phyloP scores from a whole-genome alignment of 1,139 yeast genomes.

The Suhomyces wounanorum region DNA sequence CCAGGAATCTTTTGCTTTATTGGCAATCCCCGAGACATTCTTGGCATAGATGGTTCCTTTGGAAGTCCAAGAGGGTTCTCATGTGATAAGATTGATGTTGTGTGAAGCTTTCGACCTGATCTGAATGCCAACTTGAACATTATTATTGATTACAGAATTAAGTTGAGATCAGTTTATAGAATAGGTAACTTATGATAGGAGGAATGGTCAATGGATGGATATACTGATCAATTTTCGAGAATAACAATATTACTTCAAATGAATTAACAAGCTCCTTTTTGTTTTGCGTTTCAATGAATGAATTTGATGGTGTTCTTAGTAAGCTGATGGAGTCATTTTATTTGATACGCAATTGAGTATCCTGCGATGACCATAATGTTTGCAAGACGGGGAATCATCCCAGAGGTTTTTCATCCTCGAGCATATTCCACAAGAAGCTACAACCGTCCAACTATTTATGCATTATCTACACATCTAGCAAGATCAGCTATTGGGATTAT shows the following conservation, averaged over 20 bases:
- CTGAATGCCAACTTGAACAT: slow-evolving; percentile 7
- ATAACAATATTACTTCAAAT: too few species aligned
- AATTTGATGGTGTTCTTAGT: neutral
- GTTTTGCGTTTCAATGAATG: neutral
- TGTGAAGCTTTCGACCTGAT: slow-evolving; percentile 7
- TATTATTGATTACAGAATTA: neutral
- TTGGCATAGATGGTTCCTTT: slow-evolving; percentile 36
- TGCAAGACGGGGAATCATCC: neutral
- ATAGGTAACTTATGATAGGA: neutral
- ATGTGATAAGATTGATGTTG: slow-evolving; percentile 25
- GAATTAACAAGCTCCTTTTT: too few species aligned
- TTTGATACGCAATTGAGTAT: neutral
- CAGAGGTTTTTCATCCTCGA: neutral
- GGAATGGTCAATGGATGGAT: too few species aligned
- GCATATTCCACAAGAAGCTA: neutral
- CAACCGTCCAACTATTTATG: slow-evolving; percentile 71
- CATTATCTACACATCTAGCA: slow-evolving; percentile 81
- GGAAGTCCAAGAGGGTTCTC: slow-evolving; percentile 66
- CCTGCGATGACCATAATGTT: slow-evolving; percentile 4
- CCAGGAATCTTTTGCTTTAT: slow-evolving; percentile 57
- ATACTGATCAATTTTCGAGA: too few species aligned
- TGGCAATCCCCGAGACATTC: slow-evolving; percentile 54
- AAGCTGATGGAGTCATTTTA: neutral
- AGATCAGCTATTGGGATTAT: slow-evolving; percentile 87
- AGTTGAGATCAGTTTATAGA: neutral